These are phyloP conservation scores for Lablab purpureus DNA, from an alignment of 306 rosid genomes.

Conservation along the genomic window DNA sequence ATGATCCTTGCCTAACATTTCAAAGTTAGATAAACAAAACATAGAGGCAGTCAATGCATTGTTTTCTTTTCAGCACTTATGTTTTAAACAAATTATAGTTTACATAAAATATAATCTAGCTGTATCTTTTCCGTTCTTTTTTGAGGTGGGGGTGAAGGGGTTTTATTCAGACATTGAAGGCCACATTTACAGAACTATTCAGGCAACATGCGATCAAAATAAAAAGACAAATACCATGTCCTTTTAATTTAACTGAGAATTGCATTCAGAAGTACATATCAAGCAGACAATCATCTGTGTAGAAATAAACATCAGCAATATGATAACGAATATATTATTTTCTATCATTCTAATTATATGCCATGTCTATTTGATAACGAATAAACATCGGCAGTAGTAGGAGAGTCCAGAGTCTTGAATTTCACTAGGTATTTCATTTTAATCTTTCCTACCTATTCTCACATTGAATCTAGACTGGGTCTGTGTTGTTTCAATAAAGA, in stretches of 20 bases:
- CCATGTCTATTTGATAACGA: not conserved
- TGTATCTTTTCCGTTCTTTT: not conserved
- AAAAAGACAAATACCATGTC: slow-evolving; percentile 16
- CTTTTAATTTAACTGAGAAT: slow-evolving; percentile 28
- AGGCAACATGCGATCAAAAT: slow-evolving; percentile 7
- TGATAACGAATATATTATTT: slow-evolving; percentile 3
- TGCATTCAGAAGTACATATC: slow-evolving; percentile 11
- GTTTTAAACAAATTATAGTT: slow-evolving; percentile 18
- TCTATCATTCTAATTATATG: not conserved
- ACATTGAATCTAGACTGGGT: no score
- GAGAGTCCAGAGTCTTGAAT: no score
- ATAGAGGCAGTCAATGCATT: slow-evolving; percentile 34
- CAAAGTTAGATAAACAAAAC: slow-evolving; percentile 39
- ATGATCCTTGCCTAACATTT: slow-evolving; percentile 77
- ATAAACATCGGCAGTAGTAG: no score
- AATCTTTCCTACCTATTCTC: no score
- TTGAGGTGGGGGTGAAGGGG: not conserved
- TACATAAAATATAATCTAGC: not conserved
- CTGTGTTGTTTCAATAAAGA: no score
- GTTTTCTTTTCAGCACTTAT: slow-evolving; percentile 25
- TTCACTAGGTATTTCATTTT: no score
- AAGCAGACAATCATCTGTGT: not conserved
- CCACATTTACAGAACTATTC: not conserved
- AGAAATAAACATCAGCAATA: slow-evolving; percentile 13
- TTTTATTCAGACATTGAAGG: slow-evolving; percentile 22